A percentile compares a stretch with the other conserved stretches of the same genome.
Conservation (phyloP, 2,329 filamentous ascomycete genomes). For the Phialophora verrucosa region DNA sequence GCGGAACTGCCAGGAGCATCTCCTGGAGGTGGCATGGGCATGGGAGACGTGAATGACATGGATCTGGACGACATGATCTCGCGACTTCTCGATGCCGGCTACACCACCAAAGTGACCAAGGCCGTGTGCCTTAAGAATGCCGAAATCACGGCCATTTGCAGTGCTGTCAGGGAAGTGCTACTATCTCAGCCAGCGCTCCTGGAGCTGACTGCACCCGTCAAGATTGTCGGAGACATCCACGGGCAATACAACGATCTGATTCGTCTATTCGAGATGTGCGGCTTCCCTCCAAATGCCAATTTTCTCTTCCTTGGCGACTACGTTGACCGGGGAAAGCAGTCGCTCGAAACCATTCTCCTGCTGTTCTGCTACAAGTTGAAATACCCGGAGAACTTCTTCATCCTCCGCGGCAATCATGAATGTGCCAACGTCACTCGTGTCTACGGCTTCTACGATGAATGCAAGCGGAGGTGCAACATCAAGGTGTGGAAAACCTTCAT, state of each 20-base stretch:
- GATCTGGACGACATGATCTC: constrained; percentile 98
- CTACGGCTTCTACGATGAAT: constrained; percentile 98
- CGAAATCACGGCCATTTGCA: constrained; percentile 92
- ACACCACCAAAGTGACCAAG: constrained; percentile 96
- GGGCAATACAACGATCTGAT: constrained; percentile 96
- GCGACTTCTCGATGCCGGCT: constrained; percentile 88
- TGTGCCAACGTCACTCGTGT: constrained; percentile 95
- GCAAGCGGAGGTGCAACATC: constrained; percentile 93
- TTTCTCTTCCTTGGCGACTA: constrained; percentile 96
- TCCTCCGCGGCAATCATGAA: constrained; percentile 93
- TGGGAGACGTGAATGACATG: constrained; percentile 88
- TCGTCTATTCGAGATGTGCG: constrained; percentile 98
- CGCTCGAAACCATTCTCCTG: constrained; percentile 89
- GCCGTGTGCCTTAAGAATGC: constrained; percentile 97
- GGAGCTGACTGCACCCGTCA: constrained; percentile 92
- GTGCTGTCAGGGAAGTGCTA: constrained; percentile 84
- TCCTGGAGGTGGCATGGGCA: constrained; percentile 70
- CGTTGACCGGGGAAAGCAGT: constrained; percentile 95
- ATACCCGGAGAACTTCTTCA: constrained; percentile 96
- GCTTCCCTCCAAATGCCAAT: constrained; percentile 89
- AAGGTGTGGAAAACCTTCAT: constrained; percentile 99
- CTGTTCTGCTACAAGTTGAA: constrained; percentile 97
- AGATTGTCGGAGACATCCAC: constrained; percentile 96
- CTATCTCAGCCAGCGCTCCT: constrained; percentile 89
- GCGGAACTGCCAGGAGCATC: constrained; percentile 47